These are phyloP conservation scores for Bremia lactucae DNA, from an alignment of 352 stramenopile genomes.

Conservation along the genomic window DNA sequence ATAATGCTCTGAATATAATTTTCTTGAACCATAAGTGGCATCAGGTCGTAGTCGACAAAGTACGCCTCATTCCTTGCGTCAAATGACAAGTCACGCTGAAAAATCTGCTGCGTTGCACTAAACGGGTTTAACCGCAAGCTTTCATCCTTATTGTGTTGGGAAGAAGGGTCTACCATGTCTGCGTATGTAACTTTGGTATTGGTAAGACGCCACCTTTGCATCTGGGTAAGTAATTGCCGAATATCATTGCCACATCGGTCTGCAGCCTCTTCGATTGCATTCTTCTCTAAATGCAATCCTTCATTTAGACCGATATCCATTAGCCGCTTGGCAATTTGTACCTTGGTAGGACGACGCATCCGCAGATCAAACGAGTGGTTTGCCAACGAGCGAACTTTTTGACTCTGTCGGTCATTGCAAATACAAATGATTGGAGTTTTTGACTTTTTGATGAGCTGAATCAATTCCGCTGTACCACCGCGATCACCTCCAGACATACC, in stretches of 20 bases:
- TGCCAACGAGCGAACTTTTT: slow-evolving; percentile 91
- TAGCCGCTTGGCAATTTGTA: slow-evolving; percentile 86
- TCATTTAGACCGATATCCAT: slow-evolving; percentile 87
- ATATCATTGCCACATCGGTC: slow-evolving; percentile 97
- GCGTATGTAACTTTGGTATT: slow-evolving; percentile 76
- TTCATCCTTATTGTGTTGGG: slow-evolving; percentile 86
- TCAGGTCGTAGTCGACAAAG: slow-evolving; percentile 98
- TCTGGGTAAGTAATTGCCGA: slow-evolving; percentile 92
- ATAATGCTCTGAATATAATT: slow-evolving; percentile 82
- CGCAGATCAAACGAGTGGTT: slow-evolving; percentile 97
- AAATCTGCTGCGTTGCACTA: slow-evolving; percentile 89
- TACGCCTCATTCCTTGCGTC: slow-evolving; percentile 91
- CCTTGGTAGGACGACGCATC: slow-evolving; percentile 90
- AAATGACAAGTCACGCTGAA: slow-evolving; percentile 74
- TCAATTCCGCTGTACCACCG: slow-evolving; percentile 95
- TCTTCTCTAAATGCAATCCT: slow-evolving; percentile 90
- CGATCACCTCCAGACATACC: slow-evolving; percentile 96
- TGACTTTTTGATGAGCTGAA: slow-evolving; percentile 97
- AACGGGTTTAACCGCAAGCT: slow-evolving; percentile 92
- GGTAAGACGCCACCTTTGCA: slow-evolving; percentile 93
- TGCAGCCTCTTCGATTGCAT: slow-evolving; percentile 93
- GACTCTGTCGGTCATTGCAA: slow-evolving; percentile 97
- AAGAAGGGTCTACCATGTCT: slow-evolving; percentile 71
- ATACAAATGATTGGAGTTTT: slow-evolving; percentile 99
- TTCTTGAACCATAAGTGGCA: slow-evolving; percentile 94